Evolutionary conservation across 2,329 filamentous ascomycete species (phyloP), one percentile per base, ranked within the genome.

Genomic region (Fusarium pseudocircinatum): DNA sequence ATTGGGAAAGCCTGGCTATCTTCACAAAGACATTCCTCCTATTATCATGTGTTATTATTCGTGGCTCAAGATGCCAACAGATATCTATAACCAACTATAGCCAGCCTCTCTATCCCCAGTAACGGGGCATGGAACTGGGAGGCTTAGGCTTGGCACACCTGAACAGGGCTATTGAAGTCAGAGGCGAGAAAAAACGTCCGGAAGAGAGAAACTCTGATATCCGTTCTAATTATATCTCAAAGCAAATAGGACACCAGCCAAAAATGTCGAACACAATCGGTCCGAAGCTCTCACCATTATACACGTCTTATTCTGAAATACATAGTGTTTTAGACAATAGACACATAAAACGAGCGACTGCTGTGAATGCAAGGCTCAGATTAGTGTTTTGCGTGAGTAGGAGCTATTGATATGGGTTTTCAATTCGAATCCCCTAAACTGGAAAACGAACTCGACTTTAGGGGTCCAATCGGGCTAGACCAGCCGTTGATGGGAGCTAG

Each of bases 141-240:
- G 26, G 57, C 71, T 59, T 61, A 44, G 70, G 49, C 64, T 74
- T 72, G 71, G 71, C 71, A 56, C 18, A 59, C 57, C 67, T 62
- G 70, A 72, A 56, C 54, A 68, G 57, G 30, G 50, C 49, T 43
- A 22, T 57, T 10, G 30, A 50, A 14, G 16, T 24, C 32, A 28
- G 14, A 59, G 54, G 39, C 42, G 40, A 46, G 42, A 58, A 50
- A 30, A 50, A 36, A 58, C 32, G 32, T 32, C 14, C 40, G 24
- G 42, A 58, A 36, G 32, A 58, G 20, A 58, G 16, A 49, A 28
- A n/a, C 54, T n/a, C 42, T 37, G 42, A 50, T 50, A 47, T 59
- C 56, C 42, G 56, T 59, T 59, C 56, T 59, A 59, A 59, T 50
- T 50, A 59, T 50, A 59, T 50, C 32, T 20, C 16, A 15, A 28